Conservation (phyloP, 352 stramenopile genomes). For the Thalassiosira mediterranea region DNA sequence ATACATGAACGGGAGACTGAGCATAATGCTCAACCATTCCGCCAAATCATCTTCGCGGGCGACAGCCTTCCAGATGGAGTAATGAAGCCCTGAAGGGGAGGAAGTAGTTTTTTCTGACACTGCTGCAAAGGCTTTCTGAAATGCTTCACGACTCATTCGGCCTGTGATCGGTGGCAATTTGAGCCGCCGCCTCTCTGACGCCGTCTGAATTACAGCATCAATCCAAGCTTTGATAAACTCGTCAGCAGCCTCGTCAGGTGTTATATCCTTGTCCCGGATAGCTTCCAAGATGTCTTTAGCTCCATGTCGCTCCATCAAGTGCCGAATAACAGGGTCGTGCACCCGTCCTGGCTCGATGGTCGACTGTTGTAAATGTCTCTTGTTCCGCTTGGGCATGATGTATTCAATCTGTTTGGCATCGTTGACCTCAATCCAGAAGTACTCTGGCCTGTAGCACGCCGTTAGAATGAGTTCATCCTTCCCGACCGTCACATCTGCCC, state of each 20-base stretch:
- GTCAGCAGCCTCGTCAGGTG: background rate
- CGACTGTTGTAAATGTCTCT: constrained; percentile 31
- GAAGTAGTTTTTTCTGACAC: constrained; percentile 10
- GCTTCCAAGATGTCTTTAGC: background rate
- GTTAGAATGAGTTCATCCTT: background rate
- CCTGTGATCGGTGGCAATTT: background rate
- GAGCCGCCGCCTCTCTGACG: background rate
- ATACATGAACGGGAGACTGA: constrained; percentile 25
- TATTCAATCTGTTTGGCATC: constrained; percentile 8
- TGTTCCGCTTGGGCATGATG: constrained; percentile 14
- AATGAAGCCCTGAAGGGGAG: constrained; percentile 1
- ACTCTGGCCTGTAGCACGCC: background rate
- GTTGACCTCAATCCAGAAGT: constrained; percentile 18
- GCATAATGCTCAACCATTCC: constrained; percentile 16
- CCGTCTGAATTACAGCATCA: too few relatives aligned
- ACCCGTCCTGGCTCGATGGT: constrained; percentile 5
- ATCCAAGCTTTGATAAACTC: background rate
- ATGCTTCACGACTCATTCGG: background rate
- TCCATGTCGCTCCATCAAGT: background rate
- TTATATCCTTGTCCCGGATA: background rate
- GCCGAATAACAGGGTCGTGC: background rate
- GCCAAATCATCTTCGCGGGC: background rate
- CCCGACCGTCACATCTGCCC: background rate
- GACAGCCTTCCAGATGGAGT: constrained; percentile 26
- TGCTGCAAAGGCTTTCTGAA: constrained; percentile 7